Conservation (phyloP, 1,284 basidiomycete species). For the Trichosporon sp. region DNA sequence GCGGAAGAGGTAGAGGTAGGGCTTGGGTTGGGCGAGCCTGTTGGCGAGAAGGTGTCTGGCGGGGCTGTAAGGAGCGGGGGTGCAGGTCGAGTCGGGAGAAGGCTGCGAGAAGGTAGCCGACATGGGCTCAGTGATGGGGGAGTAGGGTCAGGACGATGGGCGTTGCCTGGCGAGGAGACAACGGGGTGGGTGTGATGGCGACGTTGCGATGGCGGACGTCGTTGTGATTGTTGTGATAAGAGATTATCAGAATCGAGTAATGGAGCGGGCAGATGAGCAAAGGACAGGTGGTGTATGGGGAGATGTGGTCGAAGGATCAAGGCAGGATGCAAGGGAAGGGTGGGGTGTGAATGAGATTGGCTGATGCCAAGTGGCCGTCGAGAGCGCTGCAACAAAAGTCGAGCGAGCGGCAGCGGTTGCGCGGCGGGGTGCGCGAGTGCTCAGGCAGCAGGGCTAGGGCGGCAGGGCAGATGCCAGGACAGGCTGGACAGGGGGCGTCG, state of each 20-base stretch:
- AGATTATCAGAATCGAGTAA: background rate
- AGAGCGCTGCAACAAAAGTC: slow-evolving; percentile 1
- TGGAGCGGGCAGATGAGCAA: background rate
- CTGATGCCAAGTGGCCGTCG: background rate
- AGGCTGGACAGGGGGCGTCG: slow-evolving; percentile 2
- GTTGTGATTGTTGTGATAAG: background rate
- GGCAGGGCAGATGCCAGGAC: background rate
- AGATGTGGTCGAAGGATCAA: background rate
- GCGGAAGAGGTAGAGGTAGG: slow-evolving; percentile 14
- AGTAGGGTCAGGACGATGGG: background rate
- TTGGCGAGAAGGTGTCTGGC: slow-evolving; percentile 17
- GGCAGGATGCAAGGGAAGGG: background rate
- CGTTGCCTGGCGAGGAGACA: slow-evolving; percentile 6
- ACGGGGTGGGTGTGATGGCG: background rate
- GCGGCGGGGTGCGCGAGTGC: background rate
- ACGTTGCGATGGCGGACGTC: background rate
- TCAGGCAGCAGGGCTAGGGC: background rate
- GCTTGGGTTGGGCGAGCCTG: slow-evolving; percentile 15
- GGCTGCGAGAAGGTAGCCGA: slow-evolving; percentile 5
- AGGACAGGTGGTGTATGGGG: background rate
- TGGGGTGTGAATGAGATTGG: slow-evolving; percentile 5
- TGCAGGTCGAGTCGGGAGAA: slow-evolving; percentile 9
- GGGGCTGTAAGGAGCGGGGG: background rate
- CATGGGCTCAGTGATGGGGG: background rate
- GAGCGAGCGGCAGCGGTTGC: background rate